phyloP scores from a whole-genome alignment of 2,329 filamentous ascomycete species.

The Neopestalotiopsis sp. region DNA sequence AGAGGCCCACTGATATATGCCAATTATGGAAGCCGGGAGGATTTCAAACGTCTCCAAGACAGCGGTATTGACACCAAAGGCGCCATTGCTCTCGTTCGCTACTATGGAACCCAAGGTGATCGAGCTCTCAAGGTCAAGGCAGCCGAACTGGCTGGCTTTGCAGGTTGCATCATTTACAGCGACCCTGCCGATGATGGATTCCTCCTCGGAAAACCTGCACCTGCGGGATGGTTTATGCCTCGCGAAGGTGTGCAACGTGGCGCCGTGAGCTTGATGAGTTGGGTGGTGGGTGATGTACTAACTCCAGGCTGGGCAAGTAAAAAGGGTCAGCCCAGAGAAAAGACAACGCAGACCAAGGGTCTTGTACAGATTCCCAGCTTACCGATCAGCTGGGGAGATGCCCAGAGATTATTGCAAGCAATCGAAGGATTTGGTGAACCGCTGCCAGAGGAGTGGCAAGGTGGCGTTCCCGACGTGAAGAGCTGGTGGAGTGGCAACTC shows the following conservation, averaged over 20 bases:
- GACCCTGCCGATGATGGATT: conserved; percentile 89
- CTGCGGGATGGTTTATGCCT: conserved; percentile 81
- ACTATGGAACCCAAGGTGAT: conserved; percentile 77
- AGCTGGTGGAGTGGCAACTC: conserved; percentile 84
- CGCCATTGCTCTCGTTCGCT: conserved; percentile 82
- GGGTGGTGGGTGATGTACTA: conserved; percentile 88
- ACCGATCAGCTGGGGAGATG: conserved; percentile 88
- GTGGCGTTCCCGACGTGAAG: conserved; percentile 77
- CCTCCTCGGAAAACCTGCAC: conserved; percentile 72
- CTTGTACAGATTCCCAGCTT: conserved; percentile 87
- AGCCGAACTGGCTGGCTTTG: conserved; percentile 84
- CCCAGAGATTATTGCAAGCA: conserved; percentile 76
- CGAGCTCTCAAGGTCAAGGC: conserved; percentile 85
- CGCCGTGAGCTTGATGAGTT: conserved; percentile 79
- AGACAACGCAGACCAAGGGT: conserved; percentile 72
- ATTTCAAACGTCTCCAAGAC: conserved; percentile 77
- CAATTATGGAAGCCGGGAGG: conserved; percentile 86
- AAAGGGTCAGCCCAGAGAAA: conserved; percentile 68
- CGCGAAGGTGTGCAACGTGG: conserved; percentile 83
- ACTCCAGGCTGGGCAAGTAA: conserved; percentile 86
- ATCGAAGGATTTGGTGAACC: conserved; percentile 77
- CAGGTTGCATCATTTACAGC: conserved; percentile 89
- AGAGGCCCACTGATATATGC: conserved; percentile 88
- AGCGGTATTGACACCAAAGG: conserved; percentile 76
- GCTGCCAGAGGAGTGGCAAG: conserved; percentile 74